Evolutionary conservation across 306 rosid species (phyloP), one percentile per base, ranked within the genome.

Genomic region (Castanopsis chinensis): DNA sequence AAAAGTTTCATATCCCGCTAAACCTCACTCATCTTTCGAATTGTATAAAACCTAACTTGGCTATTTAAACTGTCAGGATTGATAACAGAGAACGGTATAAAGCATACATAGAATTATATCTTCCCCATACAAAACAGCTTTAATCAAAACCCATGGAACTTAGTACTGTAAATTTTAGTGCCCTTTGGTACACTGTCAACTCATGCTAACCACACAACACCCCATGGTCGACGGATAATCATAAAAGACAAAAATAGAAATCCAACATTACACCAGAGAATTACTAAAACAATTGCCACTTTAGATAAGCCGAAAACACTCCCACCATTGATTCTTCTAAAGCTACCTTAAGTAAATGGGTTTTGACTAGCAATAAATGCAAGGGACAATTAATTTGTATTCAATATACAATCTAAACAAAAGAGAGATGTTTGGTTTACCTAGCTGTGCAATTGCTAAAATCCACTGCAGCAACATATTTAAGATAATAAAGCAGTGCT

Each of bases 331-430:
- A 58, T 51, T 60, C 63, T 41, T 43, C 81, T 10, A 33, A 63
- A 17, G 67, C 74, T 84, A 84, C 69, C 57, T 76, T 64, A 79
- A 76, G 28, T 20, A 59, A 63, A 70, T 20, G 78, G 68, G 60
- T 28, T 51, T 41, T 27, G 52, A 58, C 68, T 72, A 33, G 73
- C 71, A 79, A 77, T 28, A 63, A 65, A 71, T 65, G 54, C 32
- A 76, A 49, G 77, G 77, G 54, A 69, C 78, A 49, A 72, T 59
- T 57, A 83, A 27, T 56, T 78, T 63, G 52, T 53, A 73, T 83
- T 49, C 55, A 63, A 43, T 45, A 32, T 72, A 41, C 68, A 56
- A 57, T 58, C 60, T 18, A 65, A 57, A 87, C 51, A 30, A 68
- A 68, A 33, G 37, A 68, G 25, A n/a, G 72, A 68, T 35, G 7